These are phyloP conservation scores for Suhomyces maxii DNA, from an alignment of 1,139 yeast species.

Conservation along the genomic window DNA sequence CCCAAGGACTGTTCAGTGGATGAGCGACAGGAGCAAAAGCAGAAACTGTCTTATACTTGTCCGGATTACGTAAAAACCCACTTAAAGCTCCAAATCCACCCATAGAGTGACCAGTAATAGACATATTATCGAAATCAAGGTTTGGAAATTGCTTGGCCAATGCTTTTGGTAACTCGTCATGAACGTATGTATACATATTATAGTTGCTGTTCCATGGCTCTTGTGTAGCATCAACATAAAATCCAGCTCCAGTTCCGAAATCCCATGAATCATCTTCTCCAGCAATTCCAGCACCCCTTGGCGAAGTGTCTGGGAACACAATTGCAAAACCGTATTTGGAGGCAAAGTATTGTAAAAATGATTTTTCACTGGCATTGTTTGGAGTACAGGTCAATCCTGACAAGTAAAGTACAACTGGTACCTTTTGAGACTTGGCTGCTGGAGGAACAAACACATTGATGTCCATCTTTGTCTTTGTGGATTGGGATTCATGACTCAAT, in stretches of 20 bases:
- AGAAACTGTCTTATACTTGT: conserved; percentile 73
- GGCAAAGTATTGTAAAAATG: conserved; percentile 82
- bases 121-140: conserved; percentile 58
- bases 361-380: conserved; percentile 92
- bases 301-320: conserved; percentile 95
- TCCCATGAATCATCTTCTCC: conserved; percentile 88
- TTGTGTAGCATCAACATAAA: conserved; percentile 80
- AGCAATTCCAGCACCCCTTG: conserved; percentile 81
- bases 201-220: conserved; percentile 73
- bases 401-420: conserved; percentile 78
- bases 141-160: conserved; percentile 48
- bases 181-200: conserved; percentile 83
- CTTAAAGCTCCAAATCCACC: conserved; percentile 94
- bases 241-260: conserved; percentile 95
- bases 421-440: conserved; percentile 25
- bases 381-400: conserved; percentile 96
- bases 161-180: conserved; percentile 62
- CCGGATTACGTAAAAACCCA: conserved; percentile 73
- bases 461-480: conserved; percentile 73
- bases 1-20: conserved; percentile 78
- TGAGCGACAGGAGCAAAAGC: conserved; percentile 91
- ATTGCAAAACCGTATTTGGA: conserved; percentile 80
- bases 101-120: conserved; percentile 96
- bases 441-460: conserved; percentile 82
- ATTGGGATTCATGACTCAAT: conserved; percentile 66